Conservation (phyloP, 352 stramenopile genomes). For the Phytophthora podocarpi region DNA sequence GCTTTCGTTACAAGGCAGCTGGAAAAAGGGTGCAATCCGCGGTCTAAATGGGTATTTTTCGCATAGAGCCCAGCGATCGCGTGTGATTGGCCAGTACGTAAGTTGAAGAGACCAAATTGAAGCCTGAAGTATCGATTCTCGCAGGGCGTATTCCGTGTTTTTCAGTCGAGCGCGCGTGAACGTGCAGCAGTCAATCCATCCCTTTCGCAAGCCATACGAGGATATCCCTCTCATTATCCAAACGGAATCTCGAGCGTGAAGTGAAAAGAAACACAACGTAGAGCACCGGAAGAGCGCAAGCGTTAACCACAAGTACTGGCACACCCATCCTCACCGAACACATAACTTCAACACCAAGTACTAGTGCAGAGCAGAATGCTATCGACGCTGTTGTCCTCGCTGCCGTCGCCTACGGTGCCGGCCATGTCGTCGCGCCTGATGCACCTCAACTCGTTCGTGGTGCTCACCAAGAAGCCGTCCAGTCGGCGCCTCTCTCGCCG, state of each 20-base stretch:
- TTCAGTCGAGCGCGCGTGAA: no score
- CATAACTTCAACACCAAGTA: slow-evolving; percentile 21
- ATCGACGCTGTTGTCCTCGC: slow-evolving; percentile 27
- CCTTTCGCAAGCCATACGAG: no score
- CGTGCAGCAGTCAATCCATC: no score
- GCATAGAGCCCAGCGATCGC: slow-evolving; percentile 7
- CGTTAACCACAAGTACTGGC: no score
- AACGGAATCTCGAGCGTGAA: background rate
- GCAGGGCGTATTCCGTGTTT: no score
- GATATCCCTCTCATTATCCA: no score
- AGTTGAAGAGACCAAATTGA: slow-evolving; percentile 18
- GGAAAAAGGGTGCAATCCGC: no score
- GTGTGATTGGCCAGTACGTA: slow-evolving; percentile 2
- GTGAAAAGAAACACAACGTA: background rate
- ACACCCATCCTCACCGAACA: background rate
- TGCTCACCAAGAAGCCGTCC: slow-evolving; percentile 41
- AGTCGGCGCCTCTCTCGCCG: slow-evolving; percentile 33
- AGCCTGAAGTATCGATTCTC: background rate
- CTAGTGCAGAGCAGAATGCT: slow-evolving; percentile 30
- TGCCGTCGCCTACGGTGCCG: slow-evolving; percentile 30
- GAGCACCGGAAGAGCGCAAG: slow-evolving; percentile 1
- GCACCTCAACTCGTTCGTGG: slow-evolving; percentile 45
- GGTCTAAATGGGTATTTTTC: no score
- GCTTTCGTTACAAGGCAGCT: no score
- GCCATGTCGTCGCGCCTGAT: slow-evolving; percentile 7